A percentile compares a stretch with the other conserved stretches of the same genome.
phyloP scores from a whole-genome alignment of 2,329 filamentous ascomycete species.

The Phialophora tarda region DNA sequence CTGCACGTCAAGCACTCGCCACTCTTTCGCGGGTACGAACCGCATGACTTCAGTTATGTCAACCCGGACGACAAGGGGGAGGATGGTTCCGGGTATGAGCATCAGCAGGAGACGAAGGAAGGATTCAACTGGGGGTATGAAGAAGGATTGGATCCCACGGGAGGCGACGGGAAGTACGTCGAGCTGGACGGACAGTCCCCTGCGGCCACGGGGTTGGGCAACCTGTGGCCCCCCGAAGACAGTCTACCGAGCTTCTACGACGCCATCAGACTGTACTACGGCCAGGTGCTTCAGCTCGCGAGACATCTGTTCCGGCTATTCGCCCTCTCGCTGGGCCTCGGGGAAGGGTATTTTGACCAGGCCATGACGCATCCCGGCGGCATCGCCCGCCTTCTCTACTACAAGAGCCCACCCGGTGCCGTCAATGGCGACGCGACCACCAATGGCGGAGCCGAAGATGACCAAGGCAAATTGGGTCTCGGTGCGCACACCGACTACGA shows the following conservation, averaged over 20 bases:
- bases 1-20: constrained; percentile 48
- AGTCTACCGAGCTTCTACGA: constrained; percentile 52
- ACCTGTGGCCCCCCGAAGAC: constrained; percentile 37
- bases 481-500: constrained; percentile 49
- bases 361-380: constrained; percentile 59
- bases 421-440: neutral
- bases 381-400: constrained; percentile 40
- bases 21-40: constrained; percentile 40
- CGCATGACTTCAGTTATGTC: constrained; percentile 35
- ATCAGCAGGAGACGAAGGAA: constrained; percentile 37
- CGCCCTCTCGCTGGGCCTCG: constrained; percentile 60
- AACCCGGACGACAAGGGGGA: constrained; percentile 35
- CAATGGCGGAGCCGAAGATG: neutral
- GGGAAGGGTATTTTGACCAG: constrained; percentile 62
- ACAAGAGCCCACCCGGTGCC: constrained; percentile 34
- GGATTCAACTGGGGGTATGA: constrained; percentile 42
- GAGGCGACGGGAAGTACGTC: constrained; percentile 35
- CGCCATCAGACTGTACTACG: constrained; percentile 56
- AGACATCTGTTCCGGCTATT: constrained; percentile 60
- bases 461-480: constrained; percentile 36
- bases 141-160: constrained; percentile 35
- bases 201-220: constrained; percentile 22
- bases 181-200: constrained; percentile 37
- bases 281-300: constrained; percentile 56
- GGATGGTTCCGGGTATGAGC: neutral